phyloP scores from a whole-genome alignment of 768 basidiomycete species.

The Mycena olivaceomarginata region DNA sequence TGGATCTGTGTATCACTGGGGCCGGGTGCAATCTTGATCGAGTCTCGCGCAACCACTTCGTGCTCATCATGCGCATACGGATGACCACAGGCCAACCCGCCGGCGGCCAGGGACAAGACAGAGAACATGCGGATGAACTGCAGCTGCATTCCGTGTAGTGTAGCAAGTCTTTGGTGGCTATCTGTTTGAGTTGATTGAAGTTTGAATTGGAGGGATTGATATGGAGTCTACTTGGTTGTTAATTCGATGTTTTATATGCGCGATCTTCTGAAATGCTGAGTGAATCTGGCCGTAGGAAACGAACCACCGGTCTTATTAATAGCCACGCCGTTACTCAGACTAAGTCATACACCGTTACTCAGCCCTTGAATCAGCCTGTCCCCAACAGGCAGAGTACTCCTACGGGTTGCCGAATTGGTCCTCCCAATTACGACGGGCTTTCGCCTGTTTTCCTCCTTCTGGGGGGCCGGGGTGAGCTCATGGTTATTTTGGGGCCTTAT shows the following conservation, averaged over 20 bases:
- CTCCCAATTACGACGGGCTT: constrained; percentile 11
- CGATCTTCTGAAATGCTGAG: background rate
- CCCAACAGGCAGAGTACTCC: constrained; percentile 21
- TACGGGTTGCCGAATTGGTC: background rate
- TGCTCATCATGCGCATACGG: constrained; percentile 28
- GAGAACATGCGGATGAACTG: constrained; percentile 28
- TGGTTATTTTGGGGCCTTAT: constrained; percentile 15
- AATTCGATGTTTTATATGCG: constrained; percentile 20
- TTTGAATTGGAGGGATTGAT: constrained; percentile 21
- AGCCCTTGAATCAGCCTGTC: constrained; percentile 29
- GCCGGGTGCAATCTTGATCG: constrained; percentile 24
- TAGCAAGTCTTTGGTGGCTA: background rate
- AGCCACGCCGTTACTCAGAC: constrained; percentile 5
- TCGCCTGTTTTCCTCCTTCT: constrained; percentile 13
- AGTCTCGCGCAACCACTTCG: constrained; percentile 22
- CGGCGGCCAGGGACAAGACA: constrained; percentile 25
- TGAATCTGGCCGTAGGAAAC: background rate
- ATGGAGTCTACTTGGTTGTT: constrained; percentile 20
- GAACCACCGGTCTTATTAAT: constrained; percentile 19
- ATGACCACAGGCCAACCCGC: constrained; percentile 19
- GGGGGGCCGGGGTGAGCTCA: constrained; percentile 3
- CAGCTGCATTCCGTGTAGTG: constrained; percentile 23
- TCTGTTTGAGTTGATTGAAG: constrained; percentile 28
- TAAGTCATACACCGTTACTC: constrained; percentile 21
- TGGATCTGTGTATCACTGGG: constrained; percentile 32